A percentile compares a stretch with the other conserved stretches of the same genome.
Conservation (phyloP, 139 green algal genomes). For the Chlorella sp. region DNA sequence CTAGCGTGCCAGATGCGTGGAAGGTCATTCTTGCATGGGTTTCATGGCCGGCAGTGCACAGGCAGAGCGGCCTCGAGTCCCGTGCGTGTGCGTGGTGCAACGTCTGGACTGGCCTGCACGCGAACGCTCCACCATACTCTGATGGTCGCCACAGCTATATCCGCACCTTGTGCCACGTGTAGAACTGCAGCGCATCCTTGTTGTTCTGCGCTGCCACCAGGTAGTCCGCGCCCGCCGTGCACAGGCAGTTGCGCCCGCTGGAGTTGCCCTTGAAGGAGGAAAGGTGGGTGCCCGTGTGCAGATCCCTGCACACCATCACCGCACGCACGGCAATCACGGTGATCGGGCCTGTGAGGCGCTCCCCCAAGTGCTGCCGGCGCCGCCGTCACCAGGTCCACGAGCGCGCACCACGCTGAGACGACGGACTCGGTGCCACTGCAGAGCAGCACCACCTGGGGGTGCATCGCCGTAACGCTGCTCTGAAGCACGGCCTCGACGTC, state of each 20-base stretch:
- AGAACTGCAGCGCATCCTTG: conserved; percentile 67
- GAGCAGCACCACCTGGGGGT: background rate
- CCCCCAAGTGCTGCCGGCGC: too few relatives aligned
- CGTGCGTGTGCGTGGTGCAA: too few relatives aligned
- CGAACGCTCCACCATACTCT: too few relatives aligned
- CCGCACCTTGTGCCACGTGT: conserved; percentile 74
- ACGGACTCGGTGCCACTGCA: background rate
- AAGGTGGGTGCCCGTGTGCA: conserved; percentile 55
- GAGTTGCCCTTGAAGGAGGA: conserved; percentile 55
- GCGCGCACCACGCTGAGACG: background rate
- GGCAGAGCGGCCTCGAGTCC: conserved; percentile 4
- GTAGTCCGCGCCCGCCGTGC: conserved; percentile 60
- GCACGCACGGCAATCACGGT: too few relatives aligned
- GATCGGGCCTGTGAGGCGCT: too few relatives aligned
- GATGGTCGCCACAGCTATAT: too few relatives aligned
- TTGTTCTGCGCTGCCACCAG: conserved; percentile 50
- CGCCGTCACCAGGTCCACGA: too few relatives aligned
- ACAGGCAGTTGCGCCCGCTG: conserved; percentile 38
- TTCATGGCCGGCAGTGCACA: background rate
- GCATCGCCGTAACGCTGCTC: background rate
- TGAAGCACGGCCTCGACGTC: too few relatives aligned
- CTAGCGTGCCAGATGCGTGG: conserved; percentile 21
- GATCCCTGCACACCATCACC: conserved; percentile 73
- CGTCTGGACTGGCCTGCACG: too few relatives aligned
- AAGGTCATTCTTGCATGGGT: background rate